These are phyloP conservation scores for Zymoseptoria pseudotritici DNA, from an alignment of 2,329 filamentous ascomycete genomes.

Conservation along the genomic window DNA sequence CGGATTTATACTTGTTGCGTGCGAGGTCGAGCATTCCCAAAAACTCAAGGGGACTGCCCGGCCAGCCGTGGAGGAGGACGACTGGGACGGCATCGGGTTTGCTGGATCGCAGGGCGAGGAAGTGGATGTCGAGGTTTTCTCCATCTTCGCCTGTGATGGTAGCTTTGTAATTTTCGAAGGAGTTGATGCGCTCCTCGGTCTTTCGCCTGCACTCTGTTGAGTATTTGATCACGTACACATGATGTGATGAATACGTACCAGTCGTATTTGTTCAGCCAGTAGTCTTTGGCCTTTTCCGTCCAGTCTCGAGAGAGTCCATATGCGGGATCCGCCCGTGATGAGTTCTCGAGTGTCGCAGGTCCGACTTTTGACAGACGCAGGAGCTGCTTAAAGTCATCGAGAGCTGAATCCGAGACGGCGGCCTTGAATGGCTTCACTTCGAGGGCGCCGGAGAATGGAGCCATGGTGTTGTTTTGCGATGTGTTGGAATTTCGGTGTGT, in stretches of 20 bases:
- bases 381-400: slow-evolving; percentile 38
- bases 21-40: slow-evolving; percentile 19
- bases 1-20: slow-evolving; percentile 37
- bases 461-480: neutral
- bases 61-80: slow-evolving; percentile 30
- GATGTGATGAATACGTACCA: neutral
- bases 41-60: slow-evolving; percentile 28
- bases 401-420: slow-evolving; percentile 31
- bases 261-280: neutral
- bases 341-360: slow-evolving; percentile 18
- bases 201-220: neutral
- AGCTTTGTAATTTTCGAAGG: slow-evolving; percentile 17
- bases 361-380: slow-evolving; percentile 39
- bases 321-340: neutral
- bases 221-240: neutral
- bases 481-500: neutral
- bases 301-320: neutral
- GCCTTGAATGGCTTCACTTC: slow-evolving; percentile 31
- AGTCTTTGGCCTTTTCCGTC: neutral
- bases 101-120: slow-evolving; percentile 1
- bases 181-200: slow-evolving; percentile 16
- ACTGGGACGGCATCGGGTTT: slow-evolving; percentile 35
- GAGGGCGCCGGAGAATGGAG: neutral
- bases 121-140: neutral
- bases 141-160: slow-evolving; percentile 10